These are phyloP conservation scores for Gloeopeniophorella convolvens DNA, from an alignment of 768 basidiomycete species.

Conservation along the genomic window DNA sequence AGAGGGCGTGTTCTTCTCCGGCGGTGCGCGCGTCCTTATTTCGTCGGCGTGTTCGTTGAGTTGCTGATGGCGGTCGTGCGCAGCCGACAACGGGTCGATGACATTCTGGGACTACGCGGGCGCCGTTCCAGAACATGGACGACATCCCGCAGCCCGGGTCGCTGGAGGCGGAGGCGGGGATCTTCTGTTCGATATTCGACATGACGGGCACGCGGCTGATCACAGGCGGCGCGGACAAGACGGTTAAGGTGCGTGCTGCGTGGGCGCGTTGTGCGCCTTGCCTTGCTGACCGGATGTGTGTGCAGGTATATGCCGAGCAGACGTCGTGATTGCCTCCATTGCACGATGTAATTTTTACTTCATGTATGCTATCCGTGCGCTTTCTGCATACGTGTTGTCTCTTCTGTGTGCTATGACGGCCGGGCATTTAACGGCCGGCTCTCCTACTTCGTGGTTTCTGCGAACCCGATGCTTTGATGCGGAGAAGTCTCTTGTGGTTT, in stretches of 20 bases:
- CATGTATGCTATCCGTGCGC: not conserved
- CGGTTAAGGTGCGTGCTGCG: slow-evolving; percentile 92
- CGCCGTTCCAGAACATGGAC: slow-evolving; percentile 90
- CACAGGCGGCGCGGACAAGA: slow-evolving; percentile 97
- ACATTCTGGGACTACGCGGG: slow-evolving; percentile 94
- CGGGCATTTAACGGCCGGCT: too few species aligned
- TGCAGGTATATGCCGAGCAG: slow-evolving; percentile 75
- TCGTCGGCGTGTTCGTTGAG: not conserved
- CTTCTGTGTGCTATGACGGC: too few species aligned
- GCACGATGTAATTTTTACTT: not conserved
- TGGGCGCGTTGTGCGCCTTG: too few species aligned
- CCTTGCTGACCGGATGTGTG: too few species aligned
- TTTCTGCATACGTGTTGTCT: not conserved
- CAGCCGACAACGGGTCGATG: slow-evolving; percentile 90
- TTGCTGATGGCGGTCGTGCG: too few species aligned
- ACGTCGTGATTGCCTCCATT: slow-evolving; percentile 33
- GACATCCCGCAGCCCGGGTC: slow-evolving; percentile 97
- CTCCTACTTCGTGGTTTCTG: too few species aligned
- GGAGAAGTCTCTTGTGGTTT: too few species aligned
- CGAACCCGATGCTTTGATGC: too few species aligned
- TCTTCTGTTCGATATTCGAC: slow-evolving; percentile 97
- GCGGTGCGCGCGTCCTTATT: slow-evolving; percentile 51
- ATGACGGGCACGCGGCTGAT: slow-evolving; percentile 90
- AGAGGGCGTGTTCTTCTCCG: slow-evolving; percentile 96
- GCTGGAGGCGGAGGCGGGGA: slow-evolving; percentile 92